Evolutionary conservation across 148 eudicot species (phyloP), one percentile per base, ranked within the genome.

Genomic region (Cornus suecica): DNA sequence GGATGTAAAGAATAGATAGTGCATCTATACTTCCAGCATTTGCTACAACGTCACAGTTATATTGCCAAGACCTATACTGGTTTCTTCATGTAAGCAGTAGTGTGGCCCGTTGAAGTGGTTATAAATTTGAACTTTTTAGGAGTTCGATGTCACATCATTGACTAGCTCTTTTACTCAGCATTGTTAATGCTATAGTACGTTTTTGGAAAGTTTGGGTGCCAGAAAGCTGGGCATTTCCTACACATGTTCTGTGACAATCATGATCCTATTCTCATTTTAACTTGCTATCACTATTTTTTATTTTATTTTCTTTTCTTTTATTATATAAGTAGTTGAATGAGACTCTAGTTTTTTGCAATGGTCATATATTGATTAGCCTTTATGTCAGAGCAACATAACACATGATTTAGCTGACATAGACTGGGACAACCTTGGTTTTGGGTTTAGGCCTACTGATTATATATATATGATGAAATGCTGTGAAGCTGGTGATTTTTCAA

Each of bases 371-470:
- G 10, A 61, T 74, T 60, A 20, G 34, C 68, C 62, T 79, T 74
- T 71, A 34, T 73, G 25, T 60, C 24, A 69, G 66, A 87, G 76
- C 76, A 84, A 83, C 71, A 86, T 81, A 52, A 58, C 89, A 58
- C 69, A 83, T 29, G 85, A 84, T 80, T 76, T 82, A 83, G 91
- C 84, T 14, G 97, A 92, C 51, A 78, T 95, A 79, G 97, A 95
- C 54, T 95, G 99, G 99, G 97, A 95, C 84, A 91, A 83, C 77
- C 94, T 95, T 72, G 97, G 97, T 29, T 95, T 95, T 85, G 88
- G 92, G 56, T 62, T 91, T 69, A 52, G 82, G 80, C 82, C 92
- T 73, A 92, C 99, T 14, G 99, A 95, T 85, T 91, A 90, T 78
- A 95, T 95, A 97, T 95, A 89, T 70, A 73, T 74, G 72, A 90